A percentile compares a stretch with the other conserved stretches of the same genome.
phyloP scores from a whole-genome alignment of 768 basidiomycete species.

The Suillus hirtellus region DNA sequence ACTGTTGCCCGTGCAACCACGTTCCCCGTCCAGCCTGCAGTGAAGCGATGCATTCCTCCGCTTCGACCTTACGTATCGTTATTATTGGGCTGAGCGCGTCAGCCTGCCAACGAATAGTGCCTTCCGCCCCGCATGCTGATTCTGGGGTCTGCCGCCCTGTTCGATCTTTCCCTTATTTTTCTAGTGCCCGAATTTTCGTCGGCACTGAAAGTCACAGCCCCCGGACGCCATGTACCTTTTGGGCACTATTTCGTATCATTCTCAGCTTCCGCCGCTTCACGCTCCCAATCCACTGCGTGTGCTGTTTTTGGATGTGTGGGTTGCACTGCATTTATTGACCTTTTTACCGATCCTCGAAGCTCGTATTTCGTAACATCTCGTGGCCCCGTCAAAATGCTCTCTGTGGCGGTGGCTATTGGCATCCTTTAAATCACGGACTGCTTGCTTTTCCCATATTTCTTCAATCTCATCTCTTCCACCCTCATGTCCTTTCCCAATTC shows the following conservation, averaged over 20 bases:
- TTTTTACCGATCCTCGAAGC: slow-evolving; percentile 11
- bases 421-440: slow-evolving; percentile 25
- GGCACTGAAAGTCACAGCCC: slow-evolving; percentile 29
- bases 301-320: slow-evolving; percentile 8
- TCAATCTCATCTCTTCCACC: slow-evolving; percentile 6
- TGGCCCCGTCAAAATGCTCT: slow-evolving; percentile 22
- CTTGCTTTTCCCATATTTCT: slow-evolving; percentile 11
- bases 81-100: not conserved
- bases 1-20: not conserved
- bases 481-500: not conserved
- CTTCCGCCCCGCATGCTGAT: not conserved
- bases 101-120: not conserved
- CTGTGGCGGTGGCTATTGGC: slow-evolving; percentile 14
- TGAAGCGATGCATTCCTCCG: slow-evolving; percentile 7
- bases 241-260: not conserved
- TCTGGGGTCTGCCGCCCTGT: not conserved
- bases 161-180: not conserved
- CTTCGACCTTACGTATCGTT: slow-evolving; percentile 12
- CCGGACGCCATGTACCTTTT: slow-evolving; percentile 9
- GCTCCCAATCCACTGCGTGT: not conserved
- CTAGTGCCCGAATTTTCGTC: not conserved
- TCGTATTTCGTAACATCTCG: slow-evolving; percentile 21
- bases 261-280: slow-evolving; percentile 4
- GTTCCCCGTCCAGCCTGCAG: not conserved
- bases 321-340: slow-evolving; percentile 23